phyloP scores from a whole-genome alignment of 129 eudicot genomes.

The Escallonia rubra region DNA sequence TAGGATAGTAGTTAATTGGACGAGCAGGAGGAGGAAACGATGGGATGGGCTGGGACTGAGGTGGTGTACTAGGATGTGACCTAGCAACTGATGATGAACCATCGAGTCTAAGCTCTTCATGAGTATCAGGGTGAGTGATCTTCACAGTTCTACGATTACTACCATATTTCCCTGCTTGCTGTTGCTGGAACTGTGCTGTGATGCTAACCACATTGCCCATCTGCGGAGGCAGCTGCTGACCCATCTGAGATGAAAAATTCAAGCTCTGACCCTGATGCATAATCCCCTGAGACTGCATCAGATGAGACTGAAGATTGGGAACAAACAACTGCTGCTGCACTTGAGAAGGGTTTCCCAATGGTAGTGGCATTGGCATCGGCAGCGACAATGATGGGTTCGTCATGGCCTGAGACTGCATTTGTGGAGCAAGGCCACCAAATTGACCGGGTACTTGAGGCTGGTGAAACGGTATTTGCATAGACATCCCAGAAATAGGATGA shows the following conservation, averaged over 20 bases:
- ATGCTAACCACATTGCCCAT: constrained; percentile 53
- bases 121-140: constrained; percentile 95
- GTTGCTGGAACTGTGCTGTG: constrained; percentile 61
- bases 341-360: constrained; percentile 48
- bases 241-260: constrained; percentile 55
- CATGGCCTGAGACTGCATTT: constrained; percentile 64
- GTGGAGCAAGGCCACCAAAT: constrained; percentile 73
- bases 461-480: constrained; percentile 59
- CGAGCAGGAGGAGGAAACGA: constrained; percentile 38
- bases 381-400: constrained; percentile 52
- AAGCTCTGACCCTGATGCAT: constrained; percentile 73
- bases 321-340: constrained; percentile 52
- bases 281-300: constrained; percentile 64
- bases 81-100: constrained; percentile 44
- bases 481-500: constrained; percentile 42
- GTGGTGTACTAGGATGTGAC: constrained; percentile 39
- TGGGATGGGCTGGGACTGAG: constrained; percentile 60
- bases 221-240: constrained; percentile 47
- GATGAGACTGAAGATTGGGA: constrained; percentile 63
- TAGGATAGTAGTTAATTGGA: constrained; percentile 46
- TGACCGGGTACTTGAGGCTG: constrained; percentile 62
- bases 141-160: constrained; percentile 63
- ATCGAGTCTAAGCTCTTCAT: constrained; percentile 69
- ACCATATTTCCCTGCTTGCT: constrained; percentile 42
- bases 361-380: constrained; percentile 27